Percentiles rank a stretch among this genome's conserved stretches.
Conservation (phyloP, 768 basidiomycete genomes). For the Tephrocybe sp. region DNA sequence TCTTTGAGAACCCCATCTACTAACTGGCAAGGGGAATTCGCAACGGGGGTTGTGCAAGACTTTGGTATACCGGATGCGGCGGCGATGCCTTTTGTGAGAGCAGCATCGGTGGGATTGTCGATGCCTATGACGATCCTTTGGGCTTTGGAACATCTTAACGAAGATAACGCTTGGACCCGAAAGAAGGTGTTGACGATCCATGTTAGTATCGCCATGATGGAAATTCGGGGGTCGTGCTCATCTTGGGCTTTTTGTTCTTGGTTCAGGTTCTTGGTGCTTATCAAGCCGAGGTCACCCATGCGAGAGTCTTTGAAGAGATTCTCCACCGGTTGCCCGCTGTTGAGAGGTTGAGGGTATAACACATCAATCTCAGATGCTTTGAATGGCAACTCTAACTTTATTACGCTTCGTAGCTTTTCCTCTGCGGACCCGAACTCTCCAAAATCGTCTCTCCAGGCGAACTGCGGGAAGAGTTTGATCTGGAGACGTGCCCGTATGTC, state of each 20-base stretch:
- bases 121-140: constrained; percentile 25
- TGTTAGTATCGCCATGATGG: constrained; percentile 6
- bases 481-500: constrained; percentile 31
- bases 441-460: neutral
- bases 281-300: constrained; percentile 18
- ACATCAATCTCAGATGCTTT: too few species aligned
- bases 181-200: constrained; percentile 19
- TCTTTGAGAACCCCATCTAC: constrained; percentile 17
- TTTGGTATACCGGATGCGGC: constrained; percentile 4
- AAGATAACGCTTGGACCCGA: constrained; percentile 16
- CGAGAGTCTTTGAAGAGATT: constrained; percentile 30
- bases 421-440: constrained; percentile 8
- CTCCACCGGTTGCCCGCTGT: constrained; percentile 30
- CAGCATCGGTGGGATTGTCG: constrained; percentile 21
- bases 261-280: constrained; percentile 26
- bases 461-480: constrained; percentile 10
- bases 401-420: constrained; percentile 1
- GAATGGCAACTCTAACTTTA: neutral
- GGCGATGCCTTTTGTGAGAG: constrained; percentile 19
- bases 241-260: too few species aligned
- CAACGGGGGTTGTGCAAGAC: constrained; percentile 10
- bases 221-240: neutral
- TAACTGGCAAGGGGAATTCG: constrained; percentile 26
- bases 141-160: constrained; percentile 20
- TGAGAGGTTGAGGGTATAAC: constrained; percentile 23